Conservation (phyloP, 2,329 filamentous ascomycete genomes). For the Cladobotryum protrusum region DNA sequence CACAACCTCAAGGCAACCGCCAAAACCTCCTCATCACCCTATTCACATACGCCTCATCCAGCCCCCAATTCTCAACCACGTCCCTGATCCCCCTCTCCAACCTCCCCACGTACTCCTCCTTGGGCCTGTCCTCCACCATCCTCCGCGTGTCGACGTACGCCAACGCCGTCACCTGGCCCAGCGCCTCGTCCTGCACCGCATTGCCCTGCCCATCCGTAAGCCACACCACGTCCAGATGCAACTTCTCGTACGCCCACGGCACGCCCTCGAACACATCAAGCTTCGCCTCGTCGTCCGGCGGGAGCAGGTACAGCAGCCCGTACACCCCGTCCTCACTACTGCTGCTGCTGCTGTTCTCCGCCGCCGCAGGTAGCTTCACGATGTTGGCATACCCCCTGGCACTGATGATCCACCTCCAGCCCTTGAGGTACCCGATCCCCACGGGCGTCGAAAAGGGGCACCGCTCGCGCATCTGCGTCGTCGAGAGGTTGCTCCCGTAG, state of each 20-base stretch:
- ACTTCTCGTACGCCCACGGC: conserved; percentile 54
- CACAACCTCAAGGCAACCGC: conserved; percentile 4
- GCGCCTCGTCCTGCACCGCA: conserved; percentile 15
- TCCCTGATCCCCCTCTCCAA: conserved; percentile 61
- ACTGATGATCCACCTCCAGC: conserved; percentile 62
- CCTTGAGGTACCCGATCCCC: conserved; percentile 50
- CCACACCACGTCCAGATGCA: conserved; percentile 27
- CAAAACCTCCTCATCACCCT: conserved; percentile 45
- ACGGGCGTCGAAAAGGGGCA: conserved; percentile 53
- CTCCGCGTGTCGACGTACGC: conserved; percentile 53
- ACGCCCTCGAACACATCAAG: conserved; percentile 59
- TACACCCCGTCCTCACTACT: conserved; percentile 40
- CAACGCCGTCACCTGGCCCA: conserved; percentile 34
- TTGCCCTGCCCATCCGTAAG: conserved; percentile 17
- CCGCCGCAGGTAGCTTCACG: conserved; percentile 27
- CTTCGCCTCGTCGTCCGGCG: conserved; percentile 40
- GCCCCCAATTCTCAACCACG: conserved; percentile 44
- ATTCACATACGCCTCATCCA: conserved; percentile 51
- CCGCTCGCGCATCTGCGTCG: conserved; percentile 55
- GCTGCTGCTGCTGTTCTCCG: conserved; percentile 4
- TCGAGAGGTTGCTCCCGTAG: conserved; percentile 65
- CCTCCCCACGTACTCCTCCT: conserved; percentile 53
- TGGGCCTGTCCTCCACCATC: conserved; percentile 33
- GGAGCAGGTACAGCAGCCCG: conserved; percentile 51
- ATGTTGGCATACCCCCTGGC: conserved; percentile 63